Conservation (phyloP, 176 grass and related monocot genomes). For the Ananas comosus region DNA sequence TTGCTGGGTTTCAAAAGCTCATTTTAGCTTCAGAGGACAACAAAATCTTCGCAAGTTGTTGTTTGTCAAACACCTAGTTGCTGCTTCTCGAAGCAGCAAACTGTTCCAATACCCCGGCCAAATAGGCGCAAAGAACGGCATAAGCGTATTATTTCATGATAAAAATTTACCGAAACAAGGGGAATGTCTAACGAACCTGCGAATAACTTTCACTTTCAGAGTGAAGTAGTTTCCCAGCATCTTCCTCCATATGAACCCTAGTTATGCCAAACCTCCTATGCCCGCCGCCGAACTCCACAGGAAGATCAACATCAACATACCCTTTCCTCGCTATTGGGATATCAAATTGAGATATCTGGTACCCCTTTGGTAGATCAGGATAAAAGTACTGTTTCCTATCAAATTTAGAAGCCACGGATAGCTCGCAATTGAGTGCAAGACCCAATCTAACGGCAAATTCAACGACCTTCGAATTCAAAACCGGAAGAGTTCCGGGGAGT, state of each 20-base stretch:
- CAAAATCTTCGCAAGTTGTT: too few species aligned
- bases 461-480: conserved; percentile 64
- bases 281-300: conserved; percentile 75
- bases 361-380: conserved; percentile 90
- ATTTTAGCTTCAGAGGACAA: too few species aligned
- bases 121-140: too few species aligned
- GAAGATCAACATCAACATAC: conserved; percentile 75
- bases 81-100: too few species aligned
- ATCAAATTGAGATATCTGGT: conserved; percentile 97
- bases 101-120: too few species aligned
- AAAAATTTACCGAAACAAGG: background rate
- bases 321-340: conserved; percentile 72
- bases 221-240: conserved; percentile 90
- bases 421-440: conserved; percentile 74
- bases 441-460: conserved; percentile 77
- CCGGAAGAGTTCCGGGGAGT: conserved; percentile 63
- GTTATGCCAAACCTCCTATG: conserved; percentile 85
- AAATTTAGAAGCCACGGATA: conserved; percentile 75
- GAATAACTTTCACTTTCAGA: conserved; percentile 68
- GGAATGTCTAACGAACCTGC: conserved; percentile 40
- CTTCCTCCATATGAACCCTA: conserved; percentile 97
- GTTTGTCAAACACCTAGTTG: too few species aligned
- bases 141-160: background rate
- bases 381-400: conserved; percentile 98
- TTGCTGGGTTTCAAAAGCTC: too few species aligned